Evolutionary conservation across 202 grass and related monocot species (phyloP).

Genomic region (Panicum hallii): DNA sequence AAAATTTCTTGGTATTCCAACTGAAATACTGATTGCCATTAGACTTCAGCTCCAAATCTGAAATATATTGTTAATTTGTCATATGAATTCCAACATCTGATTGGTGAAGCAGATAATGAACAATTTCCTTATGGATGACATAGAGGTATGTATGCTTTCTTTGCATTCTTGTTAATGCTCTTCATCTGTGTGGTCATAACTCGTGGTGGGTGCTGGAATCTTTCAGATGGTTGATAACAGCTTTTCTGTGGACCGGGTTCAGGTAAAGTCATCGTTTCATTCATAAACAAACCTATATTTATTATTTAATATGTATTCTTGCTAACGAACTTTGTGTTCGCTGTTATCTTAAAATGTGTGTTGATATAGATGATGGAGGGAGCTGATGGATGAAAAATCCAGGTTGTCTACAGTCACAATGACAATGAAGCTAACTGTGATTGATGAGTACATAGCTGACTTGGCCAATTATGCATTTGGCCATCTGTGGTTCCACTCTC

Average conservation of each 20-base stretch:
- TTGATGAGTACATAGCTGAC: slow-evolving; percentile 34
- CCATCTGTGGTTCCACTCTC: slow-evolving; percentile 10
- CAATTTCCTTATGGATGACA: slow-evolving; percentile 44
- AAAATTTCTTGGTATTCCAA: background rate
- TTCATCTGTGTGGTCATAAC: slow-evolving; percentile 8
- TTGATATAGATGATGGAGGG: slow-evolving; percentile 44
- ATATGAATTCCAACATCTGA: slow-evolving; percentile 7
- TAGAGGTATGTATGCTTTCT: slow-evolving; percentile 44
- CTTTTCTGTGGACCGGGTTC: slow-evolving; percentile 17
- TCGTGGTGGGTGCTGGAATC: background rate
- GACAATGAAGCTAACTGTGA: background rate
- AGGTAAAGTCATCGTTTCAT: slow-evolving; percentile 6
- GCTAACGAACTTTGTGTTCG: background rate
- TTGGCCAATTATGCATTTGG: slow-evolving; percentile 17
- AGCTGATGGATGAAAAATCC: slow-evolving; percentile 46
- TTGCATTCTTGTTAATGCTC: slow-evolving; percentile 1
- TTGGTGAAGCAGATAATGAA: slow-evolving; percentile 23
- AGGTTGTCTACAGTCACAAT: background rate
- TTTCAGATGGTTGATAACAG: slow-evolving; percentile 37
- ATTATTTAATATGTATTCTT: background rate
- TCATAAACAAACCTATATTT: background rate
- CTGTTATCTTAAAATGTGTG: background rate
- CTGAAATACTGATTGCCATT: background rate
- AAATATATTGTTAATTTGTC: background rate
- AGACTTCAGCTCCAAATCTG: background rate